A percentile compares a stretch with the other conserved stretches of the same genome.
These are phyloP conservation scores for Beauveria rudraprayagi DNA, from an alignment of 2,329 filamentous ascomycete genomes.

Conservation along the genomic window DNA sequence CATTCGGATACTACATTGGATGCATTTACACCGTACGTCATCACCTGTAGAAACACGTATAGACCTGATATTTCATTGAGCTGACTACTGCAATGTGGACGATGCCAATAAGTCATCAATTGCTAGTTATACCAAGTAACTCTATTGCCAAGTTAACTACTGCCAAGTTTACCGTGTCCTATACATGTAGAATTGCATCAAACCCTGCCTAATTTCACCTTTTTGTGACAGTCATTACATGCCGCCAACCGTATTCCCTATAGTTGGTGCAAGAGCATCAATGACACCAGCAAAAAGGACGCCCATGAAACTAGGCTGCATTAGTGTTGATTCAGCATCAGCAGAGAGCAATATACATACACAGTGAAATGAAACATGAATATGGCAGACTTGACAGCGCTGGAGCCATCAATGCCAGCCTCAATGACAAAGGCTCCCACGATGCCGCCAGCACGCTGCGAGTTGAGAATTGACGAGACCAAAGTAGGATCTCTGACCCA, in stretches of 20 bases:
- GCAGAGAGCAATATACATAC: slow-evolving; percentile 15
- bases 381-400: slow-evolving; percentile 8
- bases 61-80: not conserved
- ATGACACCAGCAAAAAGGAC: slow-evolving; percentile 15
- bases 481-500: too few relatives aligned
- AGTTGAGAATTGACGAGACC: too few relatives aligned
- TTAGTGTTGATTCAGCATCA: slow-evolving; percentile 14
- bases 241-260: too few relatives aligned
- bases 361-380: slow-evolving; percentile 17
- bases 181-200: not conserved
- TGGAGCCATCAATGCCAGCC: not conserved
- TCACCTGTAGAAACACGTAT: not conserved
- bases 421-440: slow-evolving; percentile 4
- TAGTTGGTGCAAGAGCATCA: not conserved
- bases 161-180: not conserved
- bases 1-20: not conserved
- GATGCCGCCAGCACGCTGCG: not conserved
- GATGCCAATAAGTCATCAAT: not conserved
- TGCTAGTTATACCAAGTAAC: not conserved
- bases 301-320: slow-evolving; percentile 16
- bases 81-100: not conserved
- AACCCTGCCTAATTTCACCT: not conserved
- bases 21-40: not conserved
- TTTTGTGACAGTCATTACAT: too few relatives aligned
- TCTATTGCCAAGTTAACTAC: not conserved